These are phyloP conservation scores for Penicillium sp. DNA, from an alignment of 2,329 filamentous ascomycete genomes.

Conservation along the genomic window DNA sequence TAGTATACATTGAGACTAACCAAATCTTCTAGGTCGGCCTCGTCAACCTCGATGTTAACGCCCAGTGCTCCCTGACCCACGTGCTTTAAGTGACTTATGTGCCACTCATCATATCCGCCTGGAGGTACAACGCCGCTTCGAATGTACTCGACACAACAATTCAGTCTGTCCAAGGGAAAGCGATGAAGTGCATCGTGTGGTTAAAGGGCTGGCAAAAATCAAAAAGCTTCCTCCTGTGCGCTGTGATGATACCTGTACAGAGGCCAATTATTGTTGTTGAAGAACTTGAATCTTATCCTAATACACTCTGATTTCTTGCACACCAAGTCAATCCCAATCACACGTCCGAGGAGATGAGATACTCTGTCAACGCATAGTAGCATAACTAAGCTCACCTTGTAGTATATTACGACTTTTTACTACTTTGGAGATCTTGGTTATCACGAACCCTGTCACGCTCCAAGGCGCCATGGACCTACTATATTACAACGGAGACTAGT, in stretches of 20 bases:
- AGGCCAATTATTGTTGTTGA: background rate
- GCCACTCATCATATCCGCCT: background rate
- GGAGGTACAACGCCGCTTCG: background rate
- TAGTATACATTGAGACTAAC: background rate
- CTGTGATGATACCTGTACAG: constrained; percentile 2
- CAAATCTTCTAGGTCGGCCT: constrained; percentile 4
- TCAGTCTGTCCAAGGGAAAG: background rate
- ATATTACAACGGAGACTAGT: background rate
- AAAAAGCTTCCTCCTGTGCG: background rate
- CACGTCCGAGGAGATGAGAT: too few species aligned
- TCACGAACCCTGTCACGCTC: too few species aligned
- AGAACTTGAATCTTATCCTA: background rate
- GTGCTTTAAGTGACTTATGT: constrained; percentile 13
- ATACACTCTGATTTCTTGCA: background rate
- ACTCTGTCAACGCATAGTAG: background rate
- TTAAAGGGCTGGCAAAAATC: background rate
- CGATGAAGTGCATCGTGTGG: background rate
- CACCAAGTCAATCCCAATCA: background rate
- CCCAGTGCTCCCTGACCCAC: constrained; percentile 22
- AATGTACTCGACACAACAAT: background rate
- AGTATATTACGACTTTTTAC: too few species aligned
- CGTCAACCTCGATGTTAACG: constrained; percentile 20
- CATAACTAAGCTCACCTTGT: too few species aligned
- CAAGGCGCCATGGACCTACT: background rate
- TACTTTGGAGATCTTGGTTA: too few species aligned